A percentile compares a stretch with the other conserved stretches of the same genome.
Evolutionary conservation across 2,329 filamentous ascomycete species (phyloP).

Genomic region (Aspergillus phoenicis): DNA sequence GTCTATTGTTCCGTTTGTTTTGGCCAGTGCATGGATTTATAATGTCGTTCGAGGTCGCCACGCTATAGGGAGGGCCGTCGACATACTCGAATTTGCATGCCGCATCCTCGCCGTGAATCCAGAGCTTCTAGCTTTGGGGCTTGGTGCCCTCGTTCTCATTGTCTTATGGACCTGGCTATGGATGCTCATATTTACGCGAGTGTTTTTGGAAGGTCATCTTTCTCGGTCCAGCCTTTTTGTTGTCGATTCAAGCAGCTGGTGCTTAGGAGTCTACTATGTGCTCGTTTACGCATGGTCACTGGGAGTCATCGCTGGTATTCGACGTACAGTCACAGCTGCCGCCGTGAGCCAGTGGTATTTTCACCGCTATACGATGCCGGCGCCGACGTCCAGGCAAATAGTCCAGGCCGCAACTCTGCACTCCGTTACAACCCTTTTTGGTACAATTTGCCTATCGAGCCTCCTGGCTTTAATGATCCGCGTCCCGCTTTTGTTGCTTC

Average conservation of each 20-base stretch:
- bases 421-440: constrained; percentile 82
- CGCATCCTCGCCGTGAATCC: constrained; percentile 84
- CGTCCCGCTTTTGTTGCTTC: constrained; percentile 81
- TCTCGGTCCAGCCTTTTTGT: constrained; percentile 67
- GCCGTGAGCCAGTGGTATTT: constrained; percentile 99
- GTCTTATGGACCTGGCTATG: constrained; percentile 93
- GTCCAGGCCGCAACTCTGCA: constrained; percentile 82
- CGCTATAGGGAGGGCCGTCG: constrained; percentile 78
- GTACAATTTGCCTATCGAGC: constrained; percentile 87
- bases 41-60: constrained; percentile 78
- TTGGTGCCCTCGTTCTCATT: constrained; percentile 72
- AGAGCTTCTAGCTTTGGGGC: constrained; percentile 79
- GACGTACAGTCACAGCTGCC: constrained; percentile 87
- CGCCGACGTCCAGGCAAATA: constrained; percentile 76
- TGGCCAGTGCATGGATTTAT: constrained; percentile 79
- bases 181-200: constrained; percentile 93
- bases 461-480: constrained; percentile 78
- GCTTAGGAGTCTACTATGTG: constrained; percentile 89
- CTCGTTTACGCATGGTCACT: constrained; percentile 95
- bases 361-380: constrained; percentile 79
- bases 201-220: constrained; percentile 91
- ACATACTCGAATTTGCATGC: constrained; percentile 89
- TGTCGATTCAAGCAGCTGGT: constrained; percentile 88
- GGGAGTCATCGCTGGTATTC: constrained; percentile 81
- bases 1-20: constrained; percentile 72